phyloP scores from a whole-genome alignment of 2,329 filamentous ascomycete genomes.

The Fusarium brachygibbosum region DNA sequence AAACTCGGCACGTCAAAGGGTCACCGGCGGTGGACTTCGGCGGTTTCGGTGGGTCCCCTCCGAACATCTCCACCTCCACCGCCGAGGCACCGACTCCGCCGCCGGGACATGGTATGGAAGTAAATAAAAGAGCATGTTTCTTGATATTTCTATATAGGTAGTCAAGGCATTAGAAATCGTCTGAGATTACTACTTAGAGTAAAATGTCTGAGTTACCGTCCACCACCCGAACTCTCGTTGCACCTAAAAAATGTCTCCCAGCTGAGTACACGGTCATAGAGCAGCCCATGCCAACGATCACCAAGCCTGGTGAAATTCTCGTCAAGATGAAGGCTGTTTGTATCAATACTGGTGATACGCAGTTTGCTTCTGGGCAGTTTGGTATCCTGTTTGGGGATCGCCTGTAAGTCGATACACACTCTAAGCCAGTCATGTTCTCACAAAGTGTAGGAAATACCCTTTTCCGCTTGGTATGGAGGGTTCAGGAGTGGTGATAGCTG shows the following conservation, averaged over 20 bases:
- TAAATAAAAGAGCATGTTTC: slow-evolving; percentile 31
- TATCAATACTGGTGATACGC: slow-evolving; percentile 55
- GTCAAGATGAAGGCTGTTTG: slow-evolving; percentile 56
- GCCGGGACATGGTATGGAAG: not conserved
- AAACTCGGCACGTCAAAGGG: not conserved
- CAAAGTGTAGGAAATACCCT: slow-evolving; percentile 34
- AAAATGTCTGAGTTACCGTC: slow-evolving; percentile 52
- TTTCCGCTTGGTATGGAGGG: slow-evolving; percentile 50
- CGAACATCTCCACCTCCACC: slow-evolving; percentile 31
- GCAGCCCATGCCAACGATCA: slow-evolving; percentile 61
- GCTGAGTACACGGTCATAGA: slow-evolving; percentile 57
- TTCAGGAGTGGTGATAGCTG: slow-evolving; percentile 52
- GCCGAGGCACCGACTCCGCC: slow-evolving; percentile 40
- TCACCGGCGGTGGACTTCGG: slow-evolving; percentile 45
- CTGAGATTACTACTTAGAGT: rapidly evolving
- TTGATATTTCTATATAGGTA: not conserved
- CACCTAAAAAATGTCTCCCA: slow-evolving; percentile 57
- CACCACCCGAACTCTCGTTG: slow-evolving; percentile 61
- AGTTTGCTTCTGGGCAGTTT: slow-evolving; percentile 47
- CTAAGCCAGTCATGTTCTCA: not conserved
- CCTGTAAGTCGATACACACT: slow-evolving; percentile 44
- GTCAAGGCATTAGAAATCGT: rapidly evolving
- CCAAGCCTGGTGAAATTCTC: slow-evolving; percentile 59
- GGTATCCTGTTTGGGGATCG: slow-evolving; percentile 44
- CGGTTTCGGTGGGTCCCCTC: slow-evolving; percentile 44